These are phyloP conservation scores for Mucor racemosus DNA, from an alignment of 371 early-diverging fungal genomes.

Conservation along the genomic window DNA sequence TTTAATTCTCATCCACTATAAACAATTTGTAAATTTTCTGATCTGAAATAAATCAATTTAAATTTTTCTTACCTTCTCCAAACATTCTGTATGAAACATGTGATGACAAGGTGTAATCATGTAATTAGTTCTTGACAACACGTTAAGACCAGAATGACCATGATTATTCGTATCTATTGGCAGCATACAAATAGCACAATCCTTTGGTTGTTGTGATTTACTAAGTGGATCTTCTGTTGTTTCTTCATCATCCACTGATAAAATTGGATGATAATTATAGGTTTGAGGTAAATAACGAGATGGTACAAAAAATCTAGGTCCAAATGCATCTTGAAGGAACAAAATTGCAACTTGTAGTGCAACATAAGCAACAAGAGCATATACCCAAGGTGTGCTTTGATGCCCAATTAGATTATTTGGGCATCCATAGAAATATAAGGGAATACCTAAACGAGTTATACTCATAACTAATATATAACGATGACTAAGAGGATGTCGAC, in stretches of 20 bases:
- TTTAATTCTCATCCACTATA: slow-evolving; percentile 84
- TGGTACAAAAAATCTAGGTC: slow-evolving; percentile 79
- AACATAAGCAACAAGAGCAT: slow-evolving; percentile 61
- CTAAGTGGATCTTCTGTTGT: slow-evolving; percentile 5
- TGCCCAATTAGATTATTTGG: slow-evolving; percentile 62
- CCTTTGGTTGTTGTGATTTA: slow-evolving; percentile 27
- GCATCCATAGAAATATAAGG: slow-evolving; percentile 71
- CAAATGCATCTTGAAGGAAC: slow-evolving; percentile 71
- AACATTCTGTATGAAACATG: slow-evolving; percentile 81
- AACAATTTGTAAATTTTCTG: background rate
- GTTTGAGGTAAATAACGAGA: slow-evolving; percentile 70
- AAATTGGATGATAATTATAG: slow-evolving; percentile 72
- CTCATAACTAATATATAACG: slow-evolving; percentile 71
- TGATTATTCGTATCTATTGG: slow-evolving; percentile 55
- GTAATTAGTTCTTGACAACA: slow-evolving; percentile 62
- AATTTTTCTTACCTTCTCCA: slow-evolving; percentile 57
- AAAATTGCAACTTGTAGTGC: slow-evolving; percentile 63
- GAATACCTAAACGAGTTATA: slow-evolving; percentile 62
- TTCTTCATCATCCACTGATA: slow-evolving; percentile 59
- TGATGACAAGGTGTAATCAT: slow-evolving; percentile 89
- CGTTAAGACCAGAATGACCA: slow-evolving; percentile 52
- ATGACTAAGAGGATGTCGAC: slow-evolving; percentile 61
- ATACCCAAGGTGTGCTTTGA: slow-evolving; percentile 59
- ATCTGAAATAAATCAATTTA: background rate
- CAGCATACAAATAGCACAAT: slow-evolving; percentile 83